Evolutionary conservation across 2,329 filamentous ascomycete genomes (phyloP).

Genomic region (Diplodia sapinea): DNA sequence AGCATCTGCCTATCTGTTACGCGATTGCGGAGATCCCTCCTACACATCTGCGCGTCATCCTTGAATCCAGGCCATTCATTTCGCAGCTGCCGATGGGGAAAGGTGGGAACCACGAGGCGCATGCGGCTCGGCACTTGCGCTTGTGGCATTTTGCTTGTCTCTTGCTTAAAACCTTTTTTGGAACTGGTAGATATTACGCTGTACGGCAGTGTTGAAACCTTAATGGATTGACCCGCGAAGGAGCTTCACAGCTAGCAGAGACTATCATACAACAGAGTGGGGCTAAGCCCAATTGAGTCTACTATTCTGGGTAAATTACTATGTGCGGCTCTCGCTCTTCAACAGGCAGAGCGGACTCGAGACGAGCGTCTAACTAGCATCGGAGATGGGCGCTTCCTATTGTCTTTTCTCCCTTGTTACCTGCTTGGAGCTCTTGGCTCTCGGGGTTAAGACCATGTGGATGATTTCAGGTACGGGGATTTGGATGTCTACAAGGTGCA

Average conservation of each 20-base stretch:
- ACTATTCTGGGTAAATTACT: too few species aligned
- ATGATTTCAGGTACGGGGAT: background rate
- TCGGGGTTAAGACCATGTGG: background rate
- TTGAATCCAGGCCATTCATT: too few species aligned
- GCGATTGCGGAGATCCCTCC: background rate
- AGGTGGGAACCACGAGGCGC: background rate
- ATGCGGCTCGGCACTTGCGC: background rate
- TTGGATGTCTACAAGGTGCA: background rate
- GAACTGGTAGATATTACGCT: background rate
- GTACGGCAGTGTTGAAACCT: background rate
- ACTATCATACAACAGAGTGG: too few species aligned
- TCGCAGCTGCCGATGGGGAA: background rate
- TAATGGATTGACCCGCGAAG: too few species aligned
- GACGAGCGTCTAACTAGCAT: background rate
- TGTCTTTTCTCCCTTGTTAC: background rate
- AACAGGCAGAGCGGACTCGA: background rate
- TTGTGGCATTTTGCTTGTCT: background rate
- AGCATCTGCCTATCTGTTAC: background rate
- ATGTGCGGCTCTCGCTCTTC: too few species aligned
- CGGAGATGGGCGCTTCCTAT: background rate
- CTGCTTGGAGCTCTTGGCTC: background rate
- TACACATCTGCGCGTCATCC: background rate
- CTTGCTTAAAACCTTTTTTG: background rate
- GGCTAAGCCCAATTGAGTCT: too few species aligned
- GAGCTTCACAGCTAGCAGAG: too few species aligned